These are phyloP conservation scores for Metschnikowia anglica DNA, from an alignment of 805 yeast species.

Conservation along the genomic window DNA sequence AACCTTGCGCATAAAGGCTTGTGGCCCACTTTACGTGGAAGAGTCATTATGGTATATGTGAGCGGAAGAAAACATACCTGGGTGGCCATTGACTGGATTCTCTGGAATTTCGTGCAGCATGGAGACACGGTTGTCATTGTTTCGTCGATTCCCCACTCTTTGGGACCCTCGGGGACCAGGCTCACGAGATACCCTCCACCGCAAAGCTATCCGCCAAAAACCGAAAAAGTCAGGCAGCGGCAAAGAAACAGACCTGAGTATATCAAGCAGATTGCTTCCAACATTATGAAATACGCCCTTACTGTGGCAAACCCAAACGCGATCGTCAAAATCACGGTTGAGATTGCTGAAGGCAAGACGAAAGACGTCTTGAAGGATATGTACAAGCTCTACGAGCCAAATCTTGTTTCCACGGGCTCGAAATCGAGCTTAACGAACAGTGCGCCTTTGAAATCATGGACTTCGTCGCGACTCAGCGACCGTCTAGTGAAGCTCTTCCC, in stretches of 20 bases:
- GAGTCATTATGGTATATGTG: constrained; percentile 62
- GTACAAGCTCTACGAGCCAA: constrained; percentile 61
- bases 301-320: constrained; percentile 46
- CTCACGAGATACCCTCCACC: constrained; percentile 20
- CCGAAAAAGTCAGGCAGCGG: constrained; percentile 33
- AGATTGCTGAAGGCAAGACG: constrained; percentile 58
- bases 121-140: constrained; percentile 69
- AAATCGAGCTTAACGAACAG: constrained; percentile 44
- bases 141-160: constrained; percentile 44
- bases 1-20: constrained; percentile 28
- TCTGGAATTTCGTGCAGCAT: constrained; percentile 52
- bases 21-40: constrained; percentile 46
- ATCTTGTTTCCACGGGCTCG: constrained; percentile 54
- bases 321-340: constrained; percentile 55
- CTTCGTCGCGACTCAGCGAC: constrained; percentile 60
- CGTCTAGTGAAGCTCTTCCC: constrained; percentile 62
- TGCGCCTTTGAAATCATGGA: constrained; percentile 60
- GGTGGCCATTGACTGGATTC: constrained; percentile 76
- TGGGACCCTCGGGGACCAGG: constrained; percentile 10
- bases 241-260: constrained; percentile 48
- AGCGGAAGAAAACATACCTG: constrained; percentile 76
- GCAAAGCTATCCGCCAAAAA: constrained; percentile 21
- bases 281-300: constrained; percentile 53
- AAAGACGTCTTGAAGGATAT: constrained; percentile 57
- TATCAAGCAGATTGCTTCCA: constrained; percentile 44